Conservation (phyloP, 2,329 filamentous ascomycete genomes). For the Sclerotiophoma versabilis region DNA sequence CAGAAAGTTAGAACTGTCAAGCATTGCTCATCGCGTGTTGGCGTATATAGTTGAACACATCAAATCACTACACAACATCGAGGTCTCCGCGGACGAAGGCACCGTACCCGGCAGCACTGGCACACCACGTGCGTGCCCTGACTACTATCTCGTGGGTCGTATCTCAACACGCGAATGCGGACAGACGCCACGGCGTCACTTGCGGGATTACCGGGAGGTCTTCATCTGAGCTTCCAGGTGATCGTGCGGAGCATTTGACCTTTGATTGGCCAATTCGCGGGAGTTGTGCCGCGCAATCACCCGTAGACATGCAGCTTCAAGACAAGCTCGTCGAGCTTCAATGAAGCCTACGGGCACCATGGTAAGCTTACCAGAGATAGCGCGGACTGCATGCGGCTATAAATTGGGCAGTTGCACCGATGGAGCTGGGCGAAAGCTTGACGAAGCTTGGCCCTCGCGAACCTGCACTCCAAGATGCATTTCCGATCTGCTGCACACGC, state of each 20-base stretch:
- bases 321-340: constrained; percentile 12
- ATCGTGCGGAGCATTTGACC: constrained; percentile 4
- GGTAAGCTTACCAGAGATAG: background rate
- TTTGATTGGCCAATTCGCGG: constrained; percentile 15
- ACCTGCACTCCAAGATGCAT: constrained; percentile 5
- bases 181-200: constrained; percentile 15
- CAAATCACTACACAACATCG: background rate
- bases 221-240: background rate
- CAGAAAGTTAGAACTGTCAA: background rate
- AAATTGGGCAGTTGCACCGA: constrained; percentile 14
- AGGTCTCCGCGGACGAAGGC: background rate
- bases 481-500: constrained; percentile 9
- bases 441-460: constrained; percentile 20
- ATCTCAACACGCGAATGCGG: background rate
- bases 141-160: background rate
- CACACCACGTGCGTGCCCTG: constrained; percentile 1
- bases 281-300: constrained; percentile 7
- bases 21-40: constrained; percentile 2
- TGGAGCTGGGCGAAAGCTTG: constrained; percentile 32
- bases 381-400: constrained; percentile 13
- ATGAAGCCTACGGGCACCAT: background rate
- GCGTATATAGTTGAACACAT: constrained; percentile 7
- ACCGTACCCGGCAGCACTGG: background rate
- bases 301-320: constrained; percentile 6
- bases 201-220: background rate